These are phyloP conservation scores for Theobroma cacao DNA, from an alignment of 345 rosid species.

Conservation along the genomic window DNA sequence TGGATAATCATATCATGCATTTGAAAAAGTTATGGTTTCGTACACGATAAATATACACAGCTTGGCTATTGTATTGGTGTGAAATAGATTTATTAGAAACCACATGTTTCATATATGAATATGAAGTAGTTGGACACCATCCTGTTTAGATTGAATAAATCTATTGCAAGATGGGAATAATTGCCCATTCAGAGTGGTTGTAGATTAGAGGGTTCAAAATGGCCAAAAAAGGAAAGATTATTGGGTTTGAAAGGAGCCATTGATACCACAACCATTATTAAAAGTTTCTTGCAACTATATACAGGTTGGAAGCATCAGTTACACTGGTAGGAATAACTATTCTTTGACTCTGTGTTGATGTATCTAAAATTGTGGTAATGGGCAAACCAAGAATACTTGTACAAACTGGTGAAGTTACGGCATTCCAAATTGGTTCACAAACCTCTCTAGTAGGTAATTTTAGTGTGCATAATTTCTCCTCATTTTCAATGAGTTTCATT, in stretches of 20 bases:
- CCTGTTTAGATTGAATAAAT: neutral
- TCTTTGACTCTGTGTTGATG: neutral
- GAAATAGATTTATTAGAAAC: neutral
- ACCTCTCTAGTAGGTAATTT: neutral
- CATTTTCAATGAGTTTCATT: neutral
- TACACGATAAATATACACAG: neutral
- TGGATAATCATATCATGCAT: neutral
- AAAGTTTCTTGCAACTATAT: neutral
- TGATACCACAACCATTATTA: too few relatives aligned
- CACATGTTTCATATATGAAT: neutral
- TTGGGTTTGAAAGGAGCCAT: neutral
- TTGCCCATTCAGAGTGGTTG: neutral
- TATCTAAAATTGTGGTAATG: neutral
- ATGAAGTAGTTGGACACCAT: neutral
- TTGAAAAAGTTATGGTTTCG: neutral
- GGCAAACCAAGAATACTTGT: neutral
- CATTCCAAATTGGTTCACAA: neutral
- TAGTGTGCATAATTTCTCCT: neutral
- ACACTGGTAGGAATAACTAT: neutral
- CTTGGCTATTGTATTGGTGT: neutral
- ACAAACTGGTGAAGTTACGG: neutral
- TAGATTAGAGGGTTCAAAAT: neutral
- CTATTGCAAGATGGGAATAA: neutral
- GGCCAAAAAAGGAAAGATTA: neutral
- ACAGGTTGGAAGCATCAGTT: neutral